Evolutionary conservation across 2,329 filamentous ascomycete species (phyloP), one percentile per base, ranked within the genome.

Genomic region (Boeremia exigua): DNA sequence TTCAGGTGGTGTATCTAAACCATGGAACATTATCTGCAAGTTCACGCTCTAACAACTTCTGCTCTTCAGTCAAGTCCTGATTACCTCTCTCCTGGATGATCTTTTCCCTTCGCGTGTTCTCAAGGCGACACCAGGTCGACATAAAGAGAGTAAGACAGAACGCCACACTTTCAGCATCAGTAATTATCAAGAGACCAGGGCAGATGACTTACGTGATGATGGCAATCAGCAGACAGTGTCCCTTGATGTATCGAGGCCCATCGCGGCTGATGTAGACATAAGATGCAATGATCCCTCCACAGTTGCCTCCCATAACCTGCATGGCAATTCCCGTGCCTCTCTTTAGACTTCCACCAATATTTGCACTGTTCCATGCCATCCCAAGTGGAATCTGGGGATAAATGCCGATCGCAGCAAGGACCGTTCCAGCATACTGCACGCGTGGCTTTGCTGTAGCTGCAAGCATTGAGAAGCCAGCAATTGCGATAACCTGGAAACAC

Each of bases 281-380:
- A 4, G 78, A 75, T 1, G 81, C 77, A 46, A 85, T 82, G n/a
- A 96, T 85, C 28, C 92, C 92, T 69, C 95, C 95, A 45, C 96
- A 81, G 23, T 78, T 77, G 4, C 80, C 80, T 17, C 81, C 79
- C 56, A 81, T 82, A 34, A 83, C 79, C 60, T 84, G 81, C 78
- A 85, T 82, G 28, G 82, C 82, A 47, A 85, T 84, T 14, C 82
- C 82, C 9, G 83, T 82, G 38, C 78, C 81, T 48, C 82, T 77
- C 76, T 85, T 85, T 54, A 82, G 71, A 32, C 79, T 80, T 5
- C 82, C 82, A 2, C 81, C 81, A 44, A 86, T 83, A 62, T 86
- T 86, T 62, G 82, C 82, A 29, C 81, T 81, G 63, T 84, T 84
- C 84, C 83, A 86, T 27, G 83, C 82, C 50, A 85, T 77, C 37